Evolutionary conservation across 108 stramenopile species (phyloP), one percentile per base, ranked within the genome.

Genomic region (Pelagomonas calceolata): DNA sequence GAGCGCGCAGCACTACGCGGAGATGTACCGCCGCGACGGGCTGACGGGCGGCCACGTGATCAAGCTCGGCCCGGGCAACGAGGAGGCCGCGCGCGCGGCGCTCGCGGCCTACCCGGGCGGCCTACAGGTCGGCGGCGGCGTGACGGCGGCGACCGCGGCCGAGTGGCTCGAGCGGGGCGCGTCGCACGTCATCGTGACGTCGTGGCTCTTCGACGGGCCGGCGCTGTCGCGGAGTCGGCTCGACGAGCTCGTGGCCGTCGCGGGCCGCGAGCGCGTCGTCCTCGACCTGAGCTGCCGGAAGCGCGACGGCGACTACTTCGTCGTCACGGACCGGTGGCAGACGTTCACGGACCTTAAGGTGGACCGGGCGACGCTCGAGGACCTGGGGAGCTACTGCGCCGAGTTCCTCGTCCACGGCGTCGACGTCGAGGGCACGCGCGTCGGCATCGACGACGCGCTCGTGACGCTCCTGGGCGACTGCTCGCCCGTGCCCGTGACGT

Each of bases 381-480:
- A 69, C 36, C 77, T 98, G 46, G 81, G 89, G 43, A 63, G 66
- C 34, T 92, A 92, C 79, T 97, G 95, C 73, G 90, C 86, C 67
- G 98, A 97, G 84, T 95, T 97, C 70, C 73, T 98, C 66, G 95
- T 98, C 0, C 98, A 98, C 78, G 98, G 95, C 0, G 98, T 98
- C 5, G 98, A 98, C 66, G 94, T 93, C 32, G 98, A 98, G 84
- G 98, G 98, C 26, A 93, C 88, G 72, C 85, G 91, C 69, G 91
- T 90, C 67, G 98, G 98, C 3, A 94, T 98, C 64, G 75, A 95
- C 68, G 89, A 91, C 76, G 95, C 94, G 77, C 78, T 98, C 35
- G 96, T 98, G 36, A 74, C 63, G 16, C 68, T 94, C 64, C 83
- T 98, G 30, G 95, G 93, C 0, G 80, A 66, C n/a, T 64, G 34